phyloP scores from a whole-genome alignment of 179 eudicot genomes.

The Camellia oleifera region DNA sequence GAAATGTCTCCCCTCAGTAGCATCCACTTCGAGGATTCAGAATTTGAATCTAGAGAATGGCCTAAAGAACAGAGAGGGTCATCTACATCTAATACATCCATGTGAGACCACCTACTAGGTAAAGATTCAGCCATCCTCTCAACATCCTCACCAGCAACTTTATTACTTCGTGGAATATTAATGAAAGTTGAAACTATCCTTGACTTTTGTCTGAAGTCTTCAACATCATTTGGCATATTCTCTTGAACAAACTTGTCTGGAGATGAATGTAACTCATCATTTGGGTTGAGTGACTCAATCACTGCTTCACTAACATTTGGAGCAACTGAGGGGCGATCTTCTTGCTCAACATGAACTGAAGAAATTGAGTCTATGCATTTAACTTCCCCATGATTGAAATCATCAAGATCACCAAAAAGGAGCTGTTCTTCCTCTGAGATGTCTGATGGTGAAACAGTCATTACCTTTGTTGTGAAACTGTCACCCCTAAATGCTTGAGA shows the following conservation, averaged over 20 bases:
- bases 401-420: constrained; percentile 62
- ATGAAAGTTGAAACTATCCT: constrained; percentile 34
- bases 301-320: constrained; percentile 28
- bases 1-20: constrained; percentile 23
- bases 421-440: constrained; percentile 51
- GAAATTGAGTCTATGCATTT: constrained; percentile 19
- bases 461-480: constrained; percentile 1
- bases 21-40: constrained; percentile 28
- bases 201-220: constrained; percentile 25
- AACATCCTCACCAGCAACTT: constrained; percentile 24
- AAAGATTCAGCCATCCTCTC: constrained; percentile 47
- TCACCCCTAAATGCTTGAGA: constrained; percentile 16
- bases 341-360: constrained; percentile 27
- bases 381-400: constrained; percentile 20
- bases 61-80: constrained; percentile 29
- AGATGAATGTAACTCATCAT: constrained; percentile 18
- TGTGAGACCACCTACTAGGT: constrained; percentile 42
- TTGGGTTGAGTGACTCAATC: constrained; percentile 19
- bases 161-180: constrained; percentile 29
- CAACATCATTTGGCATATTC: constrained; percentile 17
- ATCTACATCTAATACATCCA: constrained; percentile 25
- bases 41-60: constrained; percentile 53
- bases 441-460: constrained; percentile 20
- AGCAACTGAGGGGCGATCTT: constrained; percentile 20
- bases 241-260: constrained; percentile 28